These are phyloP conservation scores for Dysphania ambrosioides DNA, from an alignment of 148 eudicot genomes.

Conservation along the genomic window DNA sequence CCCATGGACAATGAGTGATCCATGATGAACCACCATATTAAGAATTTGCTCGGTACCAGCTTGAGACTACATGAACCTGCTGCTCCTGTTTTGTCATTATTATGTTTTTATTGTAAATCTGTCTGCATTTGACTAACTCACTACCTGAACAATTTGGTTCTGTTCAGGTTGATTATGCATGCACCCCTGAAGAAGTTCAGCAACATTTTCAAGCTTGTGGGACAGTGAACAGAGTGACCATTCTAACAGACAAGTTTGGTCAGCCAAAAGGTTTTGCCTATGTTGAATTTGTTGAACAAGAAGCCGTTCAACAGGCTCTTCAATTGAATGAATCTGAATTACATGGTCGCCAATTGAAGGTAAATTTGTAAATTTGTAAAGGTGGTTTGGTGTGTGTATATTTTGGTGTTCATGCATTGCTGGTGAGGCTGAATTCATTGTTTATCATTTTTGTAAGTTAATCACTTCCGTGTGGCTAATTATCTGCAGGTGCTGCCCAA, in stretches of 20 bases:
- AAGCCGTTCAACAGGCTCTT: conserved; percentile 87
- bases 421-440: neutral
- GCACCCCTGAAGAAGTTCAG: conserved; percentile 99
- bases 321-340: conserved; percentile 80
- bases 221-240: conserved; percentile 83
- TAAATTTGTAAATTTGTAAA: conserved; percentile 29
- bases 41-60: neutral
- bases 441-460: conserved; percentile 1
- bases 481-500: conserved; percentile 65
- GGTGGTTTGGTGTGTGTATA: neutral
- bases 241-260: conserved; percentile 90
- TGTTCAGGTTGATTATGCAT: conserved; percentile 89
- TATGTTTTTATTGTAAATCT: neutral
- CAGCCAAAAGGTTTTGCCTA: conserved; percentile 98
- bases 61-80: neutral
- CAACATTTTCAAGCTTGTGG: conserved; percentile 94
- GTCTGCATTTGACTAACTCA: conserved; percentile 7
- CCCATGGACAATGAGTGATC: neutral
- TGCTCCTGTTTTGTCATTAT: neutral
- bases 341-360: conserved; percentile 97
- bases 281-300: conserved; percentile 86
- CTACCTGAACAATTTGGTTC: conserved; percentile 4
- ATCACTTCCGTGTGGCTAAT: neutral
- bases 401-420: neutral
- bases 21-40: neutral